Base-by-base conservation (phyloP, 2,329 filamentous ascomycete genomes). In the Fusarium pseudograminearum region DNA sequence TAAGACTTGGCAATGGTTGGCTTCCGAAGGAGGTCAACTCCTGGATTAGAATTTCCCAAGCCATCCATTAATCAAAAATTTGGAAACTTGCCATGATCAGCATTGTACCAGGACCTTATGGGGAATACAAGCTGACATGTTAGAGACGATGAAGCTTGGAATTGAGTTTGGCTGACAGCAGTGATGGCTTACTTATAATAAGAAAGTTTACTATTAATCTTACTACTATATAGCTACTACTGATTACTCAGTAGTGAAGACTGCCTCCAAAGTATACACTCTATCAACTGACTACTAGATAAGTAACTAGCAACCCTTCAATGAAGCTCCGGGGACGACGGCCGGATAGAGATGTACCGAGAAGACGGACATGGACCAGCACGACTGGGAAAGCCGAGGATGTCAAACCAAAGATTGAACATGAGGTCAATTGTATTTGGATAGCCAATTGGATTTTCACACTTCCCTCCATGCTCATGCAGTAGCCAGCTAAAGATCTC, bases 361-460 rank as follows among this genome's bases (percentile, higher is more conserved):
- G 11, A 24, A n/a, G 46, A 44, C 53, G 60, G 61, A 61, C 61
- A 67, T 65, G 48, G 12, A 22, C 38, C 50, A 67, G 50, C 55
- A 45, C 24, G 7, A 51, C 12, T 36, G 11, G 1, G 18, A 26
- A 22, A 42, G 51, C 50, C 55, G 46, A 66, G 65, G 42, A 54
- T 12, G 18, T 36, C n/a, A 11, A 20, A 14, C 46, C 11, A 38
- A 28, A 38, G 34, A 42, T 30, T 42, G 22, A 30, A 4, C 41
- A 31, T 14, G 14, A 30, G 30, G 22, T n/a, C 6, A 31, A 41
- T 36, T 5, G n/a, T 3, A 22, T 46, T n/a, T 14, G 33, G 1
- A 50, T 12, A 50, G 12, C 50, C 41, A 50, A 65, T 48, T 20
- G 34, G 48, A 48, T 40, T 30, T 40, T 30, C 22, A 42, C 24